Evolutionary conservation across 2,329 filamentous ascomycete genomes (phyloP).

Genomic region (Fusarium sp.): DNA sequence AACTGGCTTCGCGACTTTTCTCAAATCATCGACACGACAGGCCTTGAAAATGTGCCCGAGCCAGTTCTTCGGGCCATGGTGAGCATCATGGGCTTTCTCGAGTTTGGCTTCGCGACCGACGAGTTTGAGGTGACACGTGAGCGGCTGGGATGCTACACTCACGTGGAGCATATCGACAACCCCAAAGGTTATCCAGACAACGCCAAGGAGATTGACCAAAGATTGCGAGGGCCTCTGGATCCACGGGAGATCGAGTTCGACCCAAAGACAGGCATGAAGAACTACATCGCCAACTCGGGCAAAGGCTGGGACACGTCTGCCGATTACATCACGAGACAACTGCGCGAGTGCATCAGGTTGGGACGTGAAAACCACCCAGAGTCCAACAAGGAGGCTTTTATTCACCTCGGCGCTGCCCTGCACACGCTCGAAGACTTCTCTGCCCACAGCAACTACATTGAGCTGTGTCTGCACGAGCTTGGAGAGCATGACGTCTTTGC

Average conservation of each 20-base stretch:
- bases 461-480: slow-evolving; percentile 76
- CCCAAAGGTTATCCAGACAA: slow-evolving; percentile 80
- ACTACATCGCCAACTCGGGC: slow-evolving; percentile 88
- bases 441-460: slow-evolving; percentile 81
- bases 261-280: slow-evolving; percentile 85
- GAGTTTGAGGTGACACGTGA: slow-evolving; percentile 85
- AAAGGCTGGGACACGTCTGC: slow-evolving; percentile 83
- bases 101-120: slow-evolving; percentile 74
- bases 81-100: slow-evolving; percentile 47
- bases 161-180: slow-evolving; percentile 77
- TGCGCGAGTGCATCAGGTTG: slow-evolving; percentile 75
- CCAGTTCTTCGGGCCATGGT: slow-evolving; percentile 47
- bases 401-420: slow-evolving; percentile 71
- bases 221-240: slow-evolving; percentile 49
- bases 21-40: slow-evolving; percentile 75
- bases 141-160: slow-evolving; percentile 79
- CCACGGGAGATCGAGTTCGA: slow-evolving; percentile 75
- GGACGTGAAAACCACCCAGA: slow-evolving; percentile 58
- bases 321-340: slow-evolving; percentile 79
- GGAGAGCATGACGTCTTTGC: slow-evolving; percentile 75
- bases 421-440: slow-evolving; percentile 74
- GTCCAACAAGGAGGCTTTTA: slow-evolving; percentile 45
- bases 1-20: slow-evolving; percentile 75
- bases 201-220: slow-evolving; percentile 77
- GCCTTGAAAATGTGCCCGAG: slow-evolving; percentile 48